phyloP scores from a whole-genome alignment of 2,329 filamentous ascomycete species.

The Diaporthe sp. region DNA sequence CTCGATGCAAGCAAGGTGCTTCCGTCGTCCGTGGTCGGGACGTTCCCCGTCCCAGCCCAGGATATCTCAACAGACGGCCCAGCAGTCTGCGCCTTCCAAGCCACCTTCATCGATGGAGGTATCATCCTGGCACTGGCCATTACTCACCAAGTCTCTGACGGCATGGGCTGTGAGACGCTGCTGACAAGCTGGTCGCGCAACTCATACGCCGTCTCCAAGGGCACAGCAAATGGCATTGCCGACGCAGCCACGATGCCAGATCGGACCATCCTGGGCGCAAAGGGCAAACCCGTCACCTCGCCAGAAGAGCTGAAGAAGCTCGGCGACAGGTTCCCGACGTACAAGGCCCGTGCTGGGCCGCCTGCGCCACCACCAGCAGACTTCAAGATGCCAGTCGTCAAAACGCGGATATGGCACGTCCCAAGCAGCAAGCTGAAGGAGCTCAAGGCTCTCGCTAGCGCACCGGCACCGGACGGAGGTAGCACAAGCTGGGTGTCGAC shows the following conservation, averaged over 20 bases:
- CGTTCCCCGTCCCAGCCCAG: constrained; percentile 13
- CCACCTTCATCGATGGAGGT: constrained; percentile 44
- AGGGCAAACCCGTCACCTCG: not conserved
- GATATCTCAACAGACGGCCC: constrained; percentile 19
- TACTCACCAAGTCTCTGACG: constrained; percentile 41
- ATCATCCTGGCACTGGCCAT: constrained; percentile 41
- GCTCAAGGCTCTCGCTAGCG: constrained; percentile 36
- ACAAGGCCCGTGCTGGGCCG: constrained; percentile 35
- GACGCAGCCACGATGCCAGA: not conserved
- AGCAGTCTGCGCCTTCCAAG: constrained; percentile 37
- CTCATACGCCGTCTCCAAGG: constrained; percentile 35
- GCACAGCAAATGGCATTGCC: not conserved
- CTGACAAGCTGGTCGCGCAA: constrained; percentile 42
- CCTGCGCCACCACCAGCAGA: constrained; percentile 38
- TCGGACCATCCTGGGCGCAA: not conserved
- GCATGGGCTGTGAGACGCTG: constrained; percentile 42
- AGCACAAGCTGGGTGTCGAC: constrained; percentile 39
- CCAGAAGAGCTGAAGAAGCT: constrained; percentile 15
- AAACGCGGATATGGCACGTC: constrained; percentile 40
- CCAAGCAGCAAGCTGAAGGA: constrained; percentile 35
- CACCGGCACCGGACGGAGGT: not conserved
- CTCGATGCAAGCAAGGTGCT: constrained; percentile 27
- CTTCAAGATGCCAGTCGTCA: constrained; percentile 41
- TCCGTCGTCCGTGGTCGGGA: constrained; percentile 10
- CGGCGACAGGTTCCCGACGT: constrained; percentile 24